phyloP scores from a whole-genome alignment of 495 filamentous ascomycete genomes.

The Trichoderma virens region DNA sequence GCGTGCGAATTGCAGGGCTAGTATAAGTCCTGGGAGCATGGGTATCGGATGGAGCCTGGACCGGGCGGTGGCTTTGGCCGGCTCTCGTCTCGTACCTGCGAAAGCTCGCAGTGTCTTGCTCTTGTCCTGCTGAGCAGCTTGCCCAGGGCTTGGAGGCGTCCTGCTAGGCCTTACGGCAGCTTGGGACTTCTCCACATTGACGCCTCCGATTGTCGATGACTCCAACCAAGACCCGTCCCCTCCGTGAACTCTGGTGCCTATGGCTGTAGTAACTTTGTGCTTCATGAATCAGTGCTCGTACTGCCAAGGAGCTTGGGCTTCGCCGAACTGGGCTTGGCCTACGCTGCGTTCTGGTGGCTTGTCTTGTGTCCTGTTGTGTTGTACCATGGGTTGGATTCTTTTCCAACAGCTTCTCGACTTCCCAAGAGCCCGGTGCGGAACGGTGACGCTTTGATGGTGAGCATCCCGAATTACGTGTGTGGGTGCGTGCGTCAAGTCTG shows the following conservation, averaged over 20 bases:
- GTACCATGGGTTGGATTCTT: background rate
- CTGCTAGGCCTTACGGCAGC: background rate
- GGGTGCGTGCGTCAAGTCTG: background rate
- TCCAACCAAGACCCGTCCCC: background rate
- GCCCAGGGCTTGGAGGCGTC: no score
- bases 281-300: background rate
- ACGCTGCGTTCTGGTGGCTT: no score
- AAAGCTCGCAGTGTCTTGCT: background rate
- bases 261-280: background rate
- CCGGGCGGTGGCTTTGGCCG: conserved; percentile 6
- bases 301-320: background rate
- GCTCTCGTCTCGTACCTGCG: conserved; percentile 2
- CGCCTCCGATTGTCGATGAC: background rate
- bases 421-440: background rate
- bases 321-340: background rate
- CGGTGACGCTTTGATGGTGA: background rate
- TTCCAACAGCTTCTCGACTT: background rate
- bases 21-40: background rate
- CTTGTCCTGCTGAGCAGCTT: background rate
- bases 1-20: background rate
- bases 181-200: background rate
- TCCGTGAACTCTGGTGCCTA: background rate
- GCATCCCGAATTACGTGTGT: background rate
- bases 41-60: conserved; percentile 7
- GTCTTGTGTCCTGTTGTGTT: background rate